Conservation (phyloP, 2,329 filamentous ascomycete genomes). For the Neurospora crassa region DNA sequence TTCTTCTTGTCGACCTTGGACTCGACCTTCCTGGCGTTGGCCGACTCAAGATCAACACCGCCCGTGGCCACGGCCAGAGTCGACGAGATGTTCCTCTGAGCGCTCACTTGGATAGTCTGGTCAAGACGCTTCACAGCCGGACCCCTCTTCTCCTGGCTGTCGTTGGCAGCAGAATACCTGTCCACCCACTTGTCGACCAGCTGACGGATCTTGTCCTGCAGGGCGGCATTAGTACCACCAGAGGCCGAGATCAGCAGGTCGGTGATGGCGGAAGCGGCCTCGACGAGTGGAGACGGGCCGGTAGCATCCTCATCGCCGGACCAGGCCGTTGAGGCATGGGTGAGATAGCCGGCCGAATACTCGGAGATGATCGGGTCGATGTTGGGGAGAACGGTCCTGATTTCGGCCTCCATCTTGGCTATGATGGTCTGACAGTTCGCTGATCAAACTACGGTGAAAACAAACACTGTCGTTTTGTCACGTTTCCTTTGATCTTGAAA, state of each 20-base stretch:
- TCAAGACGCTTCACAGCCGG: slow-evolving; percentile 78
- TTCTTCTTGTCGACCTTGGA: slow-evolving; percentile 98
- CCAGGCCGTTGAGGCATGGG: slow-evolving; percentile 82
- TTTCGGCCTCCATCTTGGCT: slow-evolving; percentile 70
- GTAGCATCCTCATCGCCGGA: slow-evolving; percentile 59
- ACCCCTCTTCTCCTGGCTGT: slow-evolving; percentile 56
- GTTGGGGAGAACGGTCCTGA: slow-evolving; percentile 72
- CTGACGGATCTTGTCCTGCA: slow-evolving; percentile 69
- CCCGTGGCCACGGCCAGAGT: slow-evolving; percentile 80
- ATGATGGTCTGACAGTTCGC: background rate
- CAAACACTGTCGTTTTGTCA: background rate
- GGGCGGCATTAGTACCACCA: slow-evolving; percentile 61
- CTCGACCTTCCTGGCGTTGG: slow-evolving; percentile 87
- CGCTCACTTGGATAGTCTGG: slow-evolving; percentile 88
- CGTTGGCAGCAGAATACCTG: slow-evolving; percentile 65
- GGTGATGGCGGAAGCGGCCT: slow-evolving; percentile 78
- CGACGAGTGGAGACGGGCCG: slow-evolving; percentile 65
- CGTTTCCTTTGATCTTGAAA: background rate
- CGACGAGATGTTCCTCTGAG: slow-evolving; percentile 91
- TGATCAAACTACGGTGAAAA: background rate
- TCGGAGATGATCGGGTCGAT: slow-evolving; percentile 84
- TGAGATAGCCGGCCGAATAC: slow-evolving; percentile 90
- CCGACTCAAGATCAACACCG: slow-evolving; percentile 85
- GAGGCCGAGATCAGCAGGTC: slow-evolving; percentile 89
- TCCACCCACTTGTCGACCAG: slow-evolving; percentile 86